Percentiles rank a stretch among this genome's conserved stretches.
Evolutionary conservation across 441 rosid species (phyloP).

Genomic region (Rhodomyrtus psidioides): DNA sequence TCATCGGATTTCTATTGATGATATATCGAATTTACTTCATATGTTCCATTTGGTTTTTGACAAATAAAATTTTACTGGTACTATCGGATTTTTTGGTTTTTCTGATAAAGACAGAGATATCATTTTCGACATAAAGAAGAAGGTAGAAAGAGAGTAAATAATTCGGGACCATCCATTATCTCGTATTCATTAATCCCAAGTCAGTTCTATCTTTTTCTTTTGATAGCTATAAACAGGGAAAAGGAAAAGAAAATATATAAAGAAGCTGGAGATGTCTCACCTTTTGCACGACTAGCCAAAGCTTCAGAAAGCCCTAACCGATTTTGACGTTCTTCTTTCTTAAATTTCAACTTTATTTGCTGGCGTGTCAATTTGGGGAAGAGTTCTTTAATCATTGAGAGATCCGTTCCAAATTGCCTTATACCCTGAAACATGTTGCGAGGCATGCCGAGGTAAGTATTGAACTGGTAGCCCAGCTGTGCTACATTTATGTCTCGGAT

Average conservation of each 20-base stretch:
- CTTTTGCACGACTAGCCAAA: conserved; percentile 42
- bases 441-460: neutral
- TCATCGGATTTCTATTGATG: neutral
- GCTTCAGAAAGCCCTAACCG: conserved; percentile 66
- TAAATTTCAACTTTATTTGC: conserved; percentile 67
- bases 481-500: neutral
- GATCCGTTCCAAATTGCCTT: conserved; percentile 79
- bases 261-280: conserved; percentile 10
- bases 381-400: conserved; percentile 67
- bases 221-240: neutral
- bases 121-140: neutral
- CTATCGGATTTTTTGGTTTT: neutral
- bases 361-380: conserved; percentile 68
- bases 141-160: neutral
- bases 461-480: neutral
- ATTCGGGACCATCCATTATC: neutral
- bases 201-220: neutral
- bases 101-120: neutral
- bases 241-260: neutral
- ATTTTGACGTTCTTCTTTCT: conserved; percentile 65
- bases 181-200: neutral
- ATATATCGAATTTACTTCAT: neutral
- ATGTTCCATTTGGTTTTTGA: neutral
- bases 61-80: neutral
- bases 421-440: conserved; percentile 38